phyloP scores from a whole-genome alignment of 2,329 filamentous ascomycete genomes.

The Penicillium sp. region DNA sequence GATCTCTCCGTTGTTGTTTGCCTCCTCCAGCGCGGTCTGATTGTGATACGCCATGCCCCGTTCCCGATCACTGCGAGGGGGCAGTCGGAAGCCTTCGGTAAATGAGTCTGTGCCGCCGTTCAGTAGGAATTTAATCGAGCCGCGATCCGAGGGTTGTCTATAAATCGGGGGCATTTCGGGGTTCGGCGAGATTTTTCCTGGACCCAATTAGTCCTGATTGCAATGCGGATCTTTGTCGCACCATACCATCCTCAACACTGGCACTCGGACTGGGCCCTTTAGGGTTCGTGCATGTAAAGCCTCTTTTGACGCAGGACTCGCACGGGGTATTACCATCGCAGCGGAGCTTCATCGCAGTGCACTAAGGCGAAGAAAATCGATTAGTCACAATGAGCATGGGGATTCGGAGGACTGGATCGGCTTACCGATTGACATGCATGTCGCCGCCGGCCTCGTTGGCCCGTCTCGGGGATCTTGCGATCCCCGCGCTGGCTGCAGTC shows the following conservation, averaged over 20 bases:
- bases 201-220: not conserved
- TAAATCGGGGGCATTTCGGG: constrained; percentile 28
- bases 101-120: constrained; percentile 51
- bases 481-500: constrained; percentile 46
- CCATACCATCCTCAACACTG: constrained; percentile 22
- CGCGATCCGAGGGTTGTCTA: constrained; percentile 42
- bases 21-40: constrained; percentile 29
- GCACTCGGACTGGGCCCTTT: not conserved
- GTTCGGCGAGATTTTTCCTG: constrained; percentile 19
- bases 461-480: constrained; percentile 47
- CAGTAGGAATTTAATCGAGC: constrained; percentile 50
- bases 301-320: constrained; percentile 47
- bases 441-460: constrained; percentile 47
- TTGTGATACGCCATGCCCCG: constrained; percentile 41
- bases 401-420: constrained; percentile 2
- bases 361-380: constrained; percentile 31
- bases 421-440: constrained; percentile 52
- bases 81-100: constrained; percentile 47
- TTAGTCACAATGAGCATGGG: not conserved
- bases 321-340: constrained; percentile 50
- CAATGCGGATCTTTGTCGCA: not conserved
- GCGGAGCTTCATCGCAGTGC: constrained; percentile 50
- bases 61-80: constrained; percentile 41
- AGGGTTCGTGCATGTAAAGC: constrained; percentile 42
- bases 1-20: constrained; percentile 16